These are phyloP conservation scores for Albizia julibrissin DNA, from an alignment of 306 rosid genomes.

Conservation along the genomic window DNA sequence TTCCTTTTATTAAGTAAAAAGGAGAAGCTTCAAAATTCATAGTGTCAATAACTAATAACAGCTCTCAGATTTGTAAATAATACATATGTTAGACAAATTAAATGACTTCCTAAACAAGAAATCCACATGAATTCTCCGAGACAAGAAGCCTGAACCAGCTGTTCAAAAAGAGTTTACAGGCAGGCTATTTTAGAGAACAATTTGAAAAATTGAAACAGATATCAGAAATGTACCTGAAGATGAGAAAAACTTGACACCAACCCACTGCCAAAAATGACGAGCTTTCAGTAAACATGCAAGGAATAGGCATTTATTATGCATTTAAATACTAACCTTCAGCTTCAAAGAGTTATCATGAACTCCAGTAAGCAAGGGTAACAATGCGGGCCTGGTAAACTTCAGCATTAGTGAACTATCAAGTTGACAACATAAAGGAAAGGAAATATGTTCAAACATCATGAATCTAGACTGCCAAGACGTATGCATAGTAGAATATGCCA, in stretches of 20 bases:
- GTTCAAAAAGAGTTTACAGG: slow-evolving; percentile 18
- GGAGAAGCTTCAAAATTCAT: slow-evolving; percentile 27
- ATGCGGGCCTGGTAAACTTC: slow-evolving; percentile 63
- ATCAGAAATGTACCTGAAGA: slow-evolving; percentile 61
- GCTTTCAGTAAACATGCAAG: slow-evolving; percentile 40
- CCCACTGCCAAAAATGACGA: slow-evolving; percentile 50
- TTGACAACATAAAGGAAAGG: slow-evolving; percentile 17
- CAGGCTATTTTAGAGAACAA: slow-evolving; percentile 25
- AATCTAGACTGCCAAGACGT: neutral
- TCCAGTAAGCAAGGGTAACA: slow-evolving; percentile 48
- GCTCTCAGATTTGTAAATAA: neutral
- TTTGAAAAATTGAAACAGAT: slow-evolving; percentile 11
- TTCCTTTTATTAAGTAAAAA: neutral
- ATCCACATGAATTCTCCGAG: slow-evolving; percentile 10
- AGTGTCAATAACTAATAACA: slow-evolving; percentile 14
- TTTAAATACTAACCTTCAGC: slow-evolving; percentile 64
- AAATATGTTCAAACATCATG: slow-evolving; percentile 1
- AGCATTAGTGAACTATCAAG: slow-evolving; percentile 41
- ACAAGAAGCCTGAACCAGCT: slow-evolving; percentile 19
- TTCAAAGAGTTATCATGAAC: slow-evolving; percentile 47
- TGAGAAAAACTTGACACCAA: slow-evolving; percentile 70
- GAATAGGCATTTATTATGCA: slow-evolving; percentile 24
- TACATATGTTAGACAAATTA: neutral
- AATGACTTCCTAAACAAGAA: slow-evolving; percentile 26
- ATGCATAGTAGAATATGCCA: slow-evolving; percentile 21